Percentiles rank a stretch among this genome's conserved stretches.
These are phyloP conservation scores for Coemansia sp. DNA, from an alignment of 192 early-diverging fungal genomes.

Conservation along the genomic window DNA sequence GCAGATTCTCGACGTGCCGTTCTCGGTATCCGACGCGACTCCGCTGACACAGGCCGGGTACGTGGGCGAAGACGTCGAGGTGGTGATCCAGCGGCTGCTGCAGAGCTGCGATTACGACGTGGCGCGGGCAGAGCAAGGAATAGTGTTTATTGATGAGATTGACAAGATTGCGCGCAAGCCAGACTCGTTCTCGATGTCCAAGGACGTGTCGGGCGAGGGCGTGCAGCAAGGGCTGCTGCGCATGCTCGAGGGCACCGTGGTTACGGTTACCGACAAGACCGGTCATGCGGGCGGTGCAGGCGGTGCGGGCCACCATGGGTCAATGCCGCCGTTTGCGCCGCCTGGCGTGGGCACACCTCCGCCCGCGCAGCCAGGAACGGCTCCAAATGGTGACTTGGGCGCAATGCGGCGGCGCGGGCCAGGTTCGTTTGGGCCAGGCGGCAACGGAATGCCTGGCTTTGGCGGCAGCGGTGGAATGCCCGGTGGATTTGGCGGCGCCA, in stretches of 20 bases:
- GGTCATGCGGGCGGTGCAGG: conserved; percentile 46
- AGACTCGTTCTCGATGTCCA: conserved; percentile 68
- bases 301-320: conserved; percentile 17
- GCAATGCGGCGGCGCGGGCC: conserved; percentile 35
- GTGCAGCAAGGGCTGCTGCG: conserved; percentile 83
- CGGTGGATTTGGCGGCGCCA: conserved; percentile 4
- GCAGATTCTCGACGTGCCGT: conserved; percentile 79
- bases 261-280: conserved; percentile 80
- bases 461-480: conserved; percentile 12
- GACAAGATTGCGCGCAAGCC: conserved; percentile 85
- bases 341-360: conserved; percentile 16
- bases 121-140: conserved; percentile 76
- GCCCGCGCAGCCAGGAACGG: conserved; percentile 16
- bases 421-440: conserved; percentile 30
- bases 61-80: conserved; percentile 88
- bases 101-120: conserved; percentile 89
- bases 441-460: conserved; percentile 16
- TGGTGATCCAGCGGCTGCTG: conserved; percentile 76
- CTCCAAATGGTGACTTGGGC: conserved; percentile 9
- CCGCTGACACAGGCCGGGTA: conserved; percentile 91
- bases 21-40: conserved; percentile 86
- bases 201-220: conserved; percentile 91
- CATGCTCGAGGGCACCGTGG: conserved; percentile 86
- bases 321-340: conserved; percentile 22
- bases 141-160: conserved; percentile 91